Percentiles rank a stretch among this genome's conserved stretches.
phyloP scores from a whole-genome alignment of 441 rosid species.

The Corymbia calophylla region DNA sequence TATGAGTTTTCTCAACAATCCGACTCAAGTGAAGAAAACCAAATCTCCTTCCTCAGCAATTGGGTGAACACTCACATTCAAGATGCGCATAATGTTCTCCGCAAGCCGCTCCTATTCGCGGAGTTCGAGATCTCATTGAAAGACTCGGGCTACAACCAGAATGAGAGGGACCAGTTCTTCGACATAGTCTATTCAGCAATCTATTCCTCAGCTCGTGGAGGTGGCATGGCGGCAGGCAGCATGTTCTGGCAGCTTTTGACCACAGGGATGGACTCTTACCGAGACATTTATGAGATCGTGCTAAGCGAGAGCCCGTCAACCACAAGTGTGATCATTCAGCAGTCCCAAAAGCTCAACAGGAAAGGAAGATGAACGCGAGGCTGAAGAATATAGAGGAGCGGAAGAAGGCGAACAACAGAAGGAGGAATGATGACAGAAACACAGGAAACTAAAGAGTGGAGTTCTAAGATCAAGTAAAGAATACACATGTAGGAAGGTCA shows the following conservation, averaged over 20 bases:
- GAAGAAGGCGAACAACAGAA: constrained; percentile 34
- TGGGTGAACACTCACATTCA: constrained; percentile 53
- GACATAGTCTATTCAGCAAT: constrained; percentile 42
- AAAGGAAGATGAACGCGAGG: constrained; percentile 53
- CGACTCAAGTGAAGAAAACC: constrained; percentile 30
- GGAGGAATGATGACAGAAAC: neutral
- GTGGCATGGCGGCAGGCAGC: constrained; percentile 65
- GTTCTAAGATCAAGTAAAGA: neutral
- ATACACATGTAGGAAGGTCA: neutral
- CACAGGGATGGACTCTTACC: constrained; percentile 48
- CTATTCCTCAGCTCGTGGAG: constrained; percentile 45
- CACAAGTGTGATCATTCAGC: constrained; percentile 50
- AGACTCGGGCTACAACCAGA: constrained; percentile 32
- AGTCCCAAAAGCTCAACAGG: constrained; percentile 54
- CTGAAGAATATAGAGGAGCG: constrained; percentile 54
- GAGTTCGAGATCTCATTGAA: constrained; percentile 61
- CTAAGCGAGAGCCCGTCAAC: constrained; percentile 58
- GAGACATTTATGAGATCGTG: constrained; percentile 56
- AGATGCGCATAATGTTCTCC: constrained; percentile 47
- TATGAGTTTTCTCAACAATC: too few species aligned
- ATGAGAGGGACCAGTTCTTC: constrained; percentile 45
- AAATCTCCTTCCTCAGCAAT: constrained; percentile 55
- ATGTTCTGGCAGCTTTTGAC: constrained; percentile 68
- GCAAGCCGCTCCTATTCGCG: constrained; percentile 43
- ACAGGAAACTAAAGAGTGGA: neutral